Evolutionary conservation across 192 early-diverging fungal genomes (phyloP).

Genomic region (Gigaspora rosea): DNA sequence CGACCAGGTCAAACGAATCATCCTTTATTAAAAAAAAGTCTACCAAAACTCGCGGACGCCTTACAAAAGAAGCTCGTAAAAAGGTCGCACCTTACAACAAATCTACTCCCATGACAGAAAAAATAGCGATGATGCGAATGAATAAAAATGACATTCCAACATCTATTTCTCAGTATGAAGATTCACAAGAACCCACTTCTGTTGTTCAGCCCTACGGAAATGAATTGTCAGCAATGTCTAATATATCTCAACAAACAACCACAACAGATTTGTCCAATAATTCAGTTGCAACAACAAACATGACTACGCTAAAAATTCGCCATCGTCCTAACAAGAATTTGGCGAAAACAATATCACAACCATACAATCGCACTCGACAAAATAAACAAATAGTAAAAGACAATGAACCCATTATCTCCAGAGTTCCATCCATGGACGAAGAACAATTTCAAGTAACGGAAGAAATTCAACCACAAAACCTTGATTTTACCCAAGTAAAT

Average conservation of each 20-base stretch:
- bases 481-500: no score
- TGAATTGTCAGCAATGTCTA: no score
- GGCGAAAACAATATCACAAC: neutral
- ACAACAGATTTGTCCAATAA: neutral
- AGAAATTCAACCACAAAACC: no score
- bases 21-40: neutral
- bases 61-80: slow-evolving; percentile 10
- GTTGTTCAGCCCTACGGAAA: no score
- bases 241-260: no score
- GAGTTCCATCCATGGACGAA: no score
- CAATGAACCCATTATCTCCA: no score
- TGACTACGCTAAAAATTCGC: neutral
- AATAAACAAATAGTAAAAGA: no score
- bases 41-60: neutral
- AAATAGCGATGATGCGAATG: neutral
- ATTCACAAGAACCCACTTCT: neutral
- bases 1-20: neutral
- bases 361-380: neutral
- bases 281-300: neutral
- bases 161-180: no score
- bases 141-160: neutral
- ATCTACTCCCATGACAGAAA: neutral
- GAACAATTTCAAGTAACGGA: no score
- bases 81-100: slow-evolving; percentile 13
- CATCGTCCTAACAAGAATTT: neutral